Evolutionary conservation across 108 stramenopile species (phyloP).

Genomic region (Pseudonitzschia multistriata): DNA sequence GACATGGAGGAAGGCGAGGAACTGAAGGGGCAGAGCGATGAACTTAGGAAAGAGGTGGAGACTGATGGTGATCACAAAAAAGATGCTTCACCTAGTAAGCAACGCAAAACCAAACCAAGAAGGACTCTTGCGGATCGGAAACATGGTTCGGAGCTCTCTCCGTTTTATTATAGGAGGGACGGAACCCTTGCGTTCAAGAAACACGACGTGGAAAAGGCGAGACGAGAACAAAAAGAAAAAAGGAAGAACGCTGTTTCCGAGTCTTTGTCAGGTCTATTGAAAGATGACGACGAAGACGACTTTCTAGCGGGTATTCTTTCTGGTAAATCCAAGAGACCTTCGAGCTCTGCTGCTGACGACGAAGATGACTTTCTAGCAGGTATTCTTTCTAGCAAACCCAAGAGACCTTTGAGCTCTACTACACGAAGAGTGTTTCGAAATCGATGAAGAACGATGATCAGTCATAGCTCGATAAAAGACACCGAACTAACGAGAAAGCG

Average conservation of each 20-base stretch:
- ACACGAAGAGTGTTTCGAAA: not conserved
- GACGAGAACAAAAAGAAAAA: slow-evolving; percentile 23
- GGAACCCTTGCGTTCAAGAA: slow-evolving; percentile 39
- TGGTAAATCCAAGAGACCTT: not conserved
- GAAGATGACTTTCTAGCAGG: slow-evolving; percentile 14
- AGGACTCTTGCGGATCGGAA: slow-evolving; percentile 19
- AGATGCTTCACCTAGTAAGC: not conserved
- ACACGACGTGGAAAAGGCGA: slow-evolving; percentile 27
- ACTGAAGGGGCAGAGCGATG: not conserved
- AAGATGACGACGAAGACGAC: slow-evolving; percentile 17
- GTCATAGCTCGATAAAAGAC: too few relatives aligned
- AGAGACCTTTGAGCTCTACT: not conserved
- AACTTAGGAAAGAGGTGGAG: not conserved
- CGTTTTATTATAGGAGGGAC: slow-evolving; percentile 21
- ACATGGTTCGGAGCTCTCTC: slow-evolving; percentile 31
- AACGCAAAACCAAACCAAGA: slow-evolving; percentile 8
- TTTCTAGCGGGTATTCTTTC: slow-evolving; percentile 9
- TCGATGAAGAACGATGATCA: too few relatives aligned
- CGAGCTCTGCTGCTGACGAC: not conserved
- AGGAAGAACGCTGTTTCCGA: slow-evolving; percentile 18
- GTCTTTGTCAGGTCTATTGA: slow-evolving; percentile 14
- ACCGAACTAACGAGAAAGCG: too few relatives aligned
- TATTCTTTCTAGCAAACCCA: slow-evolving; percentile 5
- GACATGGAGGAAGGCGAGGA: not conserved
- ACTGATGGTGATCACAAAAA: too few relatives aligned